A percentile compares a stretch with the other conserved stretches of the same genome.
These are phyloP conservation scores for Chlorella vulgaris DNA, from an alignment of 139 green algal genomes.

Conservation along the genomic window DNA sequence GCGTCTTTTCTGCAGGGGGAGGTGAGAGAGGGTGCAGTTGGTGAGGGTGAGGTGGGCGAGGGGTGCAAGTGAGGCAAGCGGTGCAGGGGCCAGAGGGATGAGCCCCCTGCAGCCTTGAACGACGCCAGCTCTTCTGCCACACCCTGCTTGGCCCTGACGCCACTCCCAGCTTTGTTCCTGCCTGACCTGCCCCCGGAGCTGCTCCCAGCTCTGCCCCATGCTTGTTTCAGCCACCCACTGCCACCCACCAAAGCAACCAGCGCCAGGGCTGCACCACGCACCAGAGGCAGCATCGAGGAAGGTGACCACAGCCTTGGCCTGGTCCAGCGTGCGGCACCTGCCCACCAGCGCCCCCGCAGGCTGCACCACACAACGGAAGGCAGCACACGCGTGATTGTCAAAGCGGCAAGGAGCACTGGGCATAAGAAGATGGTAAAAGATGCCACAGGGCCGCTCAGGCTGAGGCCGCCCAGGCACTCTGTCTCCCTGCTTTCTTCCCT, in stretches of 20 bases:
- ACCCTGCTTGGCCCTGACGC: too few species aligned
- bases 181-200: too few species aligned
- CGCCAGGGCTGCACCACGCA: too few species aligned
- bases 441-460: background rate
- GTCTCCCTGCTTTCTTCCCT: too few species aligned
- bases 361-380: constrained; percentile 26
- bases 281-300: constrained; percentile 92
- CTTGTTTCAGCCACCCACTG: too few species aligned
- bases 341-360: constrained; percentile 64
- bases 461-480: too few species aligned
- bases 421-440: background rate
- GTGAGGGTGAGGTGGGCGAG: background rate
- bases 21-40: background rate
- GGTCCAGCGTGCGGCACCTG: constrained; percentile 73
- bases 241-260: background rate
- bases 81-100: background rate
- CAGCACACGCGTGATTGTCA: too few species aligned
- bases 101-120: background rate
- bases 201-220: too few species aligned
- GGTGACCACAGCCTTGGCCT: constrained; percentile 92
- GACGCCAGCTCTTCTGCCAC: too few species aligned
- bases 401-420: background rate
- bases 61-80: background rate
- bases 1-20: constrained; percentile 85
- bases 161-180: too few species aligned